A percentile compares a stretch with the other conserved stretches of the same genome.
phyloP scores from a whole-genome alignment of 106 monocot species.

The Acorus calamus region DNA sequence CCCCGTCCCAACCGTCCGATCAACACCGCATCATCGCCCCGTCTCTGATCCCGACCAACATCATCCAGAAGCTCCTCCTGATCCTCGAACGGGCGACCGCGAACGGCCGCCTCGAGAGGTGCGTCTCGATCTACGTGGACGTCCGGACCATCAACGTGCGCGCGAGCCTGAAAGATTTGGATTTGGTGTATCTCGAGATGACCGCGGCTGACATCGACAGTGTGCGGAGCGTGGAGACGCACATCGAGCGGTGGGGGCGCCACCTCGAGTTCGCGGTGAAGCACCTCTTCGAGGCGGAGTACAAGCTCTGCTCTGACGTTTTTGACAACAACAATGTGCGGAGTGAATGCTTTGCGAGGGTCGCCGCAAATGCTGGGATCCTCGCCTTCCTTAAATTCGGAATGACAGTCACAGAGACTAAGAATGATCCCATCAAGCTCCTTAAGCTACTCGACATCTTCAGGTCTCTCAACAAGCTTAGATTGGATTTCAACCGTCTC shows the following conservation, averaged over 20 bases:
- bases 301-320: constrained; percentile 60
- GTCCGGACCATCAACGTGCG: constrained; percentile 41
- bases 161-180: constrained; percentile 44
- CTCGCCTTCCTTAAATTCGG: constrained; percentile 66
- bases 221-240: constrained; percentile 45
- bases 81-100: constrained; percentile 47
- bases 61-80: constrained; percentile 31
- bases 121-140: constrained; percentile 38
- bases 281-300: constrained; percentile 77
- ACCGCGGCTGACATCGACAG: constrained; percentile 24
- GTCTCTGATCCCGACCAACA: constrained; percentile 35
- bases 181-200: constrained; percentile 54
- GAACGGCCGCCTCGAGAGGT: constrained; percentile 35
- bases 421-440: constrained; percentile 95
- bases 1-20: neutral
- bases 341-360: constrained; percentile 61
- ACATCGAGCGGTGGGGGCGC: constrained; percentile 56
- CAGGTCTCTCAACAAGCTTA: constrained; percentile 51
- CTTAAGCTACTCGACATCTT: constrained; percentile 81
- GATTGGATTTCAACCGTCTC: constrained; percentile 73
- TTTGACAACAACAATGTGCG: constrained; percentile 32
- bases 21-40: constrained; percentile 28
- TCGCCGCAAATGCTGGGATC: constrained; percentile 59
- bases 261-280: constrained; percentile 80
- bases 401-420: constrained; percentile 45